phyloP scores from a whole-genome alignment of 2,329 filamentous ascomycete species.

The Microascus cirrosus region DNA sequence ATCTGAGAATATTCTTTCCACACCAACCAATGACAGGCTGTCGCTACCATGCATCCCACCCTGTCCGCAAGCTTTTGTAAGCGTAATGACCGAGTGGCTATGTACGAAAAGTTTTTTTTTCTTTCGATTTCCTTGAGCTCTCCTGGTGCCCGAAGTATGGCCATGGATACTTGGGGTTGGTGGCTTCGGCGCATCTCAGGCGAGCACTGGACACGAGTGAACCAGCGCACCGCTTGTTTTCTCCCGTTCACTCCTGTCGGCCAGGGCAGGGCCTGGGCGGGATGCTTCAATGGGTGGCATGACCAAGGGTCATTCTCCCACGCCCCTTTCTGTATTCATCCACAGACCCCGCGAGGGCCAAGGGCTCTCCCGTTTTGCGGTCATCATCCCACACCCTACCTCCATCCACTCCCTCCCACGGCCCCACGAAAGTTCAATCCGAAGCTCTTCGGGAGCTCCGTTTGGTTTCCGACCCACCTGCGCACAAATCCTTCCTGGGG shows the following conservation, averaged over 20 bases:
- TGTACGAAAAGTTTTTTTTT: not conserved
- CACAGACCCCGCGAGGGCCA: too few relatives aligned
- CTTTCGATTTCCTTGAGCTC: not conserved
- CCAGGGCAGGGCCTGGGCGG: too few relatives aligned
- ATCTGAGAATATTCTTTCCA: not conserved
- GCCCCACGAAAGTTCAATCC: not conserved
- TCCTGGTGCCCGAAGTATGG: too few relatives aligned
- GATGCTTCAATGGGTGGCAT: too few relatives aligned
- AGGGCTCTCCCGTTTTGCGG: too few relatives aligned
- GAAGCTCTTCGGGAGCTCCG: not conserved
- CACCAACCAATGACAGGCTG: not conserved
- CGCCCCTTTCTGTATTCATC: too few relatives aligned
- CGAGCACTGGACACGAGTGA: too few relatives aligned
- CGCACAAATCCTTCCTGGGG: not conserved
- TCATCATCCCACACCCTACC: not conserved
- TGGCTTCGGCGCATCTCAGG: too few relatives aligned
- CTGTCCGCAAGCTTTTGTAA: not conserved
- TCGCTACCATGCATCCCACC: not conserved
- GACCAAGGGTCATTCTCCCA: not conserved
- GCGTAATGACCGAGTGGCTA: not conserved
- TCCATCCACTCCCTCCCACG: not conserved
- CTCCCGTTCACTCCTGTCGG: too few relatives aligned
- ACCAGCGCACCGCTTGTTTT: too few relatives aligned
- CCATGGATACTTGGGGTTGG: too few relatives aligned
- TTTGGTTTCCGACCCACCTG: not conserved